These are phyloP conservation scores for Typha latifolia DNA, from an alignment of 176 grass and related monocot genomes.

Conservation along the genomic window DNA sequence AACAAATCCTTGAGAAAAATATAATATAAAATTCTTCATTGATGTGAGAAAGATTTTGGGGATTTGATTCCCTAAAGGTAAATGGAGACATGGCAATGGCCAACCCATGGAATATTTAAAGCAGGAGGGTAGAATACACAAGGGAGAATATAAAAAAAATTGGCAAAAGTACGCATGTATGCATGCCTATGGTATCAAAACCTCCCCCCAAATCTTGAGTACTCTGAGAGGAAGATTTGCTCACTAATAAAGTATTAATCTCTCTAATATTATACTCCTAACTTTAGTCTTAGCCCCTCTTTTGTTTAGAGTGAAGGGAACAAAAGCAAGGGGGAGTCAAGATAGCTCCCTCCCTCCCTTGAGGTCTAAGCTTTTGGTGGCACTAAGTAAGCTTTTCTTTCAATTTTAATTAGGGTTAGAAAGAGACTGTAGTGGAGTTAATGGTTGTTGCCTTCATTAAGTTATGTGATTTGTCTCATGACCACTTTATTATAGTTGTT, in stretches of 20 bases:
- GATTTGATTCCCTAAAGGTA: constrained; percentile 11
- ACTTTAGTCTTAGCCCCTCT: constrained; percentile 9
- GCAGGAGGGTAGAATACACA: neutral
- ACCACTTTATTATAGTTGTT: constrained; percentile 24
- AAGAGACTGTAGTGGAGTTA: constrained; percentile 7
- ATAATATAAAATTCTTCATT: neutral
- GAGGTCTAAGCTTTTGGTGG: constrained; percentile 28
- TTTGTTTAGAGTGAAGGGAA: constrained; percentile 23
- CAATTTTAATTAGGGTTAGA: constrained; percentile 10
- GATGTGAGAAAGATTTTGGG: constrained; percentile 1
- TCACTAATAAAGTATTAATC: constrained; percentile 19
- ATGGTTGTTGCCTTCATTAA: constrained; percentile 22
- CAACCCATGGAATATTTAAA: neutral
- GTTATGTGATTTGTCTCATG: constrained; percentile 15
- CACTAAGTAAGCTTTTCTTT: constrained; percentile 26
- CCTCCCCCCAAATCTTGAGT: constrained; percentile 26
- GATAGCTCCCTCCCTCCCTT: constrained; percentile 7
- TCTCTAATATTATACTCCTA: constrained; percentile 15
- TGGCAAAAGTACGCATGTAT: neutral
- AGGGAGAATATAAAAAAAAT: neutral
- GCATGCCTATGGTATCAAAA: constrained; percentile 26
- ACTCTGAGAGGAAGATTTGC: constrained; percentile 36
- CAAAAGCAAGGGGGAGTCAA: constrained; percentile 28
- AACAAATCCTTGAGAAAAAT: too few species aligned
- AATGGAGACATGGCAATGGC: neutral